phyloP scores from a whole-genome alignment of 306 rosid species.

The Acacia crassicarpa region DNA sequence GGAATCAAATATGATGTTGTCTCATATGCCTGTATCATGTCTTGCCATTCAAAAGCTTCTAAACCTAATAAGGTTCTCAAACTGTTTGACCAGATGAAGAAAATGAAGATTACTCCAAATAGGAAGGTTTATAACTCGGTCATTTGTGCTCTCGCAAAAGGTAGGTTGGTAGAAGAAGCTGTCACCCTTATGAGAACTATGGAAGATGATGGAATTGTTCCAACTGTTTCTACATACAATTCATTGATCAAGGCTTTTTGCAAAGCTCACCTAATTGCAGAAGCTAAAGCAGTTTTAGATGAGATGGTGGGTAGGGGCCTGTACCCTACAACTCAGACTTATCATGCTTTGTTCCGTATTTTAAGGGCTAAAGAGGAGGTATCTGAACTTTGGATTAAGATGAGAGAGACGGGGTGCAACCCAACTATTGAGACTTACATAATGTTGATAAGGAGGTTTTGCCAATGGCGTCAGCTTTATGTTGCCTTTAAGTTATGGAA shows the following conservation, averaged over 20 bases:
- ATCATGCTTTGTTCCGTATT: constrained; percentile 74
- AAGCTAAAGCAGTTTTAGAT: constrained; percentile 56
- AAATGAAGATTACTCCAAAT: constrained; percentile 54
- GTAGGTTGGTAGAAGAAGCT: constrained; percentile 63
- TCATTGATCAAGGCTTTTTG: constrained; percentile 87
- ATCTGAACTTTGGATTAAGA: constrained; percentile 58
- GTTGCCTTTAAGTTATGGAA: constrained; percentile 70
- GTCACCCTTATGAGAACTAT: constrained; percentile 53
- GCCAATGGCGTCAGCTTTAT: constrained; percentile 80
- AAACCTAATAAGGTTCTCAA: constrained; percentile 63
- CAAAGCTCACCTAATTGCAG: constrained; percentile 54
- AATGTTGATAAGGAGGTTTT: constrained; percentile 87
- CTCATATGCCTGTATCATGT: constrained; percentile 73
- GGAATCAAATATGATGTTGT: constrained; percentile 67
- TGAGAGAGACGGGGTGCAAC: constrained; percentile 63
- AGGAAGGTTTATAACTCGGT: constrained; percentile 82
- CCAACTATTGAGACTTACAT: constrained; percentile 76
- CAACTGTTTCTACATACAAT: constrained; percentile 74
- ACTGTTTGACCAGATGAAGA: constrained; percentile 66
- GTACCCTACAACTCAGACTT: constrained; percentile 74
- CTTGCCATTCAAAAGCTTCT: constrained; percentile 78
- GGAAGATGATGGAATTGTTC: constrained; percentile 60
- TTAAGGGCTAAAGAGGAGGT: constrained; percentile 65
- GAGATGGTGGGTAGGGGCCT: constrained; percentile 53
- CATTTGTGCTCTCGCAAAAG: constrained; percentile 72